phyloP scores from a whole-genome alignment of 2,329 filamentous ascomycete genomes.

The Xylaria sp. region DNA sequence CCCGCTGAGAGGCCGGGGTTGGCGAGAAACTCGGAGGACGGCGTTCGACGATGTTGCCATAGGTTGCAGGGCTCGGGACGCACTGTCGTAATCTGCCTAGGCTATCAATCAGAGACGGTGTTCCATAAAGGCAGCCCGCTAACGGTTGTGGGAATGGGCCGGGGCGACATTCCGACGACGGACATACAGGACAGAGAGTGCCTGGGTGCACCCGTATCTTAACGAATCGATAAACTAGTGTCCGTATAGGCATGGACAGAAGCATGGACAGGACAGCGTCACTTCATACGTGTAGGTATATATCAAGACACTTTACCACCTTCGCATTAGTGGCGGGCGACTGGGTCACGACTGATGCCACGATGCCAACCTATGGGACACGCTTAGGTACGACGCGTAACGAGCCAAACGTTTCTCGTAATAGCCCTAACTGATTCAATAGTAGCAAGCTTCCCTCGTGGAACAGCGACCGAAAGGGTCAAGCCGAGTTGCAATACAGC shows the following conservation, averaged over 20 bases:
- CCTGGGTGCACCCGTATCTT: slow-evolving; percentile 4
- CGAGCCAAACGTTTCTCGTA: not conserved
- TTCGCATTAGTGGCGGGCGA: slow-evolving; percentile 14
- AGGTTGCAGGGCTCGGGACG: slow-evolving; percentile 18
- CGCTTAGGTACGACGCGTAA: slow-evolving; percentile 12
- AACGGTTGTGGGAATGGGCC: slow-evolving; percentile 14
- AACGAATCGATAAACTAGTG: slow-evolving; percentile 23
- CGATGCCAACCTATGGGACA: slow-evolving; percentile 9
- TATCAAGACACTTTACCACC: slow-evolving; percentile 7
- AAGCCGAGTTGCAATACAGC: slow-evolving; percentile 12
- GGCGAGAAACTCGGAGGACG: slow-evolving; percentile 21
- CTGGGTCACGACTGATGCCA: slow-evolving; percentile 14
- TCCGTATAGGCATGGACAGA: slow-evolving; percentile 22
- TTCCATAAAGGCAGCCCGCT: slow-evolving; percentile 16
- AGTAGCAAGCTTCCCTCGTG: slow-evolving; percentile 10
- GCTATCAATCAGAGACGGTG: slow-evolving; percentile 18
- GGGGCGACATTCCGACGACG: slow-evolving; percentile 9
- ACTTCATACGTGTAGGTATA: slow-evolving; percentile 9
- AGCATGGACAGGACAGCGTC: not conserved
- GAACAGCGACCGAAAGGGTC: not conserved
- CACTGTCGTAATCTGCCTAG: slow-evolving; percentile 14
- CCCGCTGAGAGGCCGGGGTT: not conserved
- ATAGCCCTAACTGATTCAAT: not conserved
- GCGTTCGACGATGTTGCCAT: slow-evolving; percentile 9
- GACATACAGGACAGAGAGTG: slow-evolving; percentile 6